Base-by-base conservation (phyloP, 148 eudicot genomes). In the Rhododendron simsii region DNA sequence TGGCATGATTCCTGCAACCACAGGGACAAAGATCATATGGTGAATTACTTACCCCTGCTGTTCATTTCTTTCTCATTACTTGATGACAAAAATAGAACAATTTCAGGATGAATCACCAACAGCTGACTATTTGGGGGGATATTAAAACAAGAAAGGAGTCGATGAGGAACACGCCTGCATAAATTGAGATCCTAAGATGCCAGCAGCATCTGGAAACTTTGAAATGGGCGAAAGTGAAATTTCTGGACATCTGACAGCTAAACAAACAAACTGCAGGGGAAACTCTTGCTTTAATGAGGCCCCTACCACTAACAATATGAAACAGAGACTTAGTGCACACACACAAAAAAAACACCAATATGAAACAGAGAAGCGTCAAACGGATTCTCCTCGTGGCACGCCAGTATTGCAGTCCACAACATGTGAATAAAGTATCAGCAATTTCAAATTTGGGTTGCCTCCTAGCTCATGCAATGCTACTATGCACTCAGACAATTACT, bases 1-100 rank as follows among this genome's bases (percentile, higher is more conserved):
- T 90, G 86, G 92, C 99, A 97, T 47, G 99, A 97, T 83, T 97
- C 96, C 99, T 97, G 91, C 80, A 85, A 82, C 33, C 33, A 39
- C 76, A 81, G 41, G 28, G 80, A 82, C 47, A 80, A 18, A 80
- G 55, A 44, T 51, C 83, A 80, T 8, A 12, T 9, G 23, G 51
- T 16, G 5, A 28, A 14, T 51, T 80, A 2, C 16, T 78, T 21
- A 30, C 5, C 9, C 0, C n/a, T 78, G 0, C 1, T 1, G 21
- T 39, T 47, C 3, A 4, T 18, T 78, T 26, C 55, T 47, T 45
- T 47, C 11, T 23, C 33, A 23, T 47, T 50, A 30, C 21, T 80
- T 23, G 80, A 10, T 16, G 20, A 20, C n/a, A 33, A n/a, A n/a
- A n/a, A n/a, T n/a, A n/a, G n/a, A n/a, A n/a, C n/a, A n/a, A n/a